Evolutionary conservation across 257 asterid species (phyloP).

Genomic region (Echites panduratus): DNA sequence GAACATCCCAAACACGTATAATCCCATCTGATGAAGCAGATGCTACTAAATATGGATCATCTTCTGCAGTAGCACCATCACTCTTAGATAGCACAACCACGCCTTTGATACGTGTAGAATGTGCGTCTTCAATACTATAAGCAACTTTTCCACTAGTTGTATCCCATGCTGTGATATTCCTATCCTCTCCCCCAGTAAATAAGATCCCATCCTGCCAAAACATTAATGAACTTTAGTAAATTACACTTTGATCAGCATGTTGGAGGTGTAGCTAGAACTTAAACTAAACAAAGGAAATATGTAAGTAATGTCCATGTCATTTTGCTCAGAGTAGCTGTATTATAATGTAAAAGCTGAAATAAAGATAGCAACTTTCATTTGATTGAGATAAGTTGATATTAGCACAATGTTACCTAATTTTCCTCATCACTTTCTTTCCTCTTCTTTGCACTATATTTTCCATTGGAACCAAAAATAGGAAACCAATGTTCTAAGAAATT

Average conservation of each 20-base stretch:
- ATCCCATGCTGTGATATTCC: constrained; percentile 81
- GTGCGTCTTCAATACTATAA: constrained; percentile 69
- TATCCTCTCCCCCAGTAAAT: constrained; percentile 94
- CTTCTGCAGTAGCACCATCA: constrained; percentile 35
- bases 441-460: background rate
- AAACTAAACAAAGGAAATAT: background rate
- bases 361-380: background rate
- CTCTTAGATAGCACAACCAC: constrained; percentile 59
- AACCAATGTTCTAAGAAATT: background rate
- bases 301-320: background rate
- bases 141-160: constrained; percentile 63
- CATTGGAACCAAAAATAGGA: background rate
- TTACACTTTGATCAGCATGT: background rate
- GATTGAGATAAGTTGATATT: background rate
- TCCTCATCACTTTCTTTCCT: background rate
- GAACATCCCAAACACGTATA: constrained; percentile 86
- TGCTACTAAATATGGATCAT: constrained; percentile 64
- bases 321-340: background rate
- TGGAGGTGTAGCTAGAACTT: background rate
- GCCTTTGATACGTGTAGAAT: constrained; percentile 81
- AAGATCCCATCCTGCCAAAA: constrained; percentile 59
- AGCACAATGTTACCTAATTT: background rate
- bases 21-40: constrained; percentile 97
- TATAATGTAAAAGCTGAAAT: background rate
- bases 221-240: background rate